Conservation (phyloP, 176 grass and related monocot species). For the Musa beccarii region DNA sequence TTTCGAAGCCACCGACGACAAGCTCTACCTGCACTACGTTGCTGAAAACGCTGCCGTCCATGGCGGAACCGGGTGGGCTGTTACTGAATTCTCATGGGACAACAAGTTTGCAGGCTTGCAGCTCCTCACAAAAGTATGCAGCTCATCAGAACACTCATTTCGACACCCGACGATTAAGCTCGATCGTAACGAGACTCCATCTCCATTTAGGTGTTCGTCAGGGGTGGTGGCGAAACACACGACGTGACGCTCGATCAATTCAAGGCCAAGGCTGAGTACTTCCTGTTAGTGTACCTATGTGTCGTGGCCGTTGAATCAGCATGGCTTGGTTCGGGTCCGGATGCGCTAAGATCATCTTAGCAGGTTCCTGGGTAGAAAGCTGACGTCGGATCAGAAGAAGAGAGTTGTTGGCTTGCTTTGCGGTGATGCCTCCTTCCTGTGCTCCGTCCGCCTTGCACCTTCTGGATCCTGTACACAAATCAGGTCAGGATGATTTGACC, state of each 20-base stretch:
- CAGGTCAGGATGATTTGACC: no score
- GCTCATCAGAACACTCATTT: background rate
- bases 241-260: slow-evolving; percentile 50
- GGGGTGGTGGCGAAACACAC: slow-evolving; percentile 12
- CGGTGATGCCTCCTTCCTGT: no score
- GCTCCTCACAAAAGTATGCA: slow-evolving; percentile 50
- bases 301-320: no score
- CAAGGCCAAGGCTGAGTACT: slow-evolving; percentile 89
- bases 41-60: slow-evolving; percentile 42
- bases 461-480: no score
- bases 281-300: no score
- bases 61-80: slow-evolving; percentile 72
- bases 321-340: no score
- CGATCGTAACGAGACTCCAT: background rate
- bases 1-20: slow-evolving; percentile 61
- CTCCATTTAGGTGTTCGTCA: slow-evolving; percentile 32
- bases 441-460: no score
- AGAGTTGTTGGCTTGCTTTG: no score
- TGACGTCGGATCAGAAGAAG: no score
- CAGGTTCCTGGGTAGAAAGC: no score
- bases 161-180: no score
- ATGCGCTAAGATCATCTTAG: no score
- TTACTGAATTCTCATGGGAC: slow-evolving; percentile 86
- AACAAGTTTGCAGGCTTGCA: slow-evolving; percentile 91
- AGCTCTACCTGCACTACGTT: slow-evolving; percentile 54